These are phyloP conservation scores for Globisporangium middletonii DNA, from an alignment of 352 stramenopile genomes.

Conservation along the genomic window DNA sequence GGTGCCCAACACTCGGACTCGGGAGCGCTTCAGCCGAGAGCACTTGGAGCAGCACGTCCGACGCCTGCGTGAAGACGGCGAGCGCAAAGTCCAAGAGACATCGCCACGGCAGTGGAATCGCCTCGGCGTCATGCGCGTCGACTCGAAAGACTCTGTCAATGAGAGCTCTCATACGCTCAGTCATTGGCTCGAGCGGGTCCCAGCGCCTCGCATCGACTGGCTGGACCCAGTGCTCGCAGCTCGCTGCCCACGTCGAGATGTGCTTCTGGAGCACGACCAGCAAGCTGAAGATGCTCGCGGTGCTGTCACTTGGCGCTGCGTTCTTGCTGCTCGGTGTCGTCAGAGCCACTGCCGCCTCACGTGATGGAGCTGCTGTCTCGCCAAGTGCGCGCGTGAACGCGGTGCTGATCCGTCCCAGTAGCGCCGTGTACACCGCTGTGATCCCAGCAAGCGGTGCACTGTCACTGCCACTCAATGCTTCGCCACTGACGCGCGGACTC, in stretches of 20 bases:
- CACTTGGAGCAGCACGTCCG: constrained; percentile 27
- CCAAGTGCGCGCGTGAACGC: constrained; percentile 11
- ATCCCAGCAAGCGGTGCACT: background rate
- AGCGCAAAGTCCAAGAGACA: constrained; percentile 45
- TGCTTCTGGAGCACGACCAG: constrained; percentile 62
- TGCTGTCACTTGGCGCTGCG: background rate
- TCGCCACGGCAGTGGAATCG: constrained; percentile 30
- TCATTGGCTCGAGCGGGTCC: constrained; percentile 7
- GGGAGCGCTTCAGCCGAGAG: constrained; percentile 18
- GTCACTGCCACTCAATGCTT: background rate
- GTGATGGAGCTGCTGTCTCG: background rate
- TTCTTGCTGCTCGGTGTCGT: too few species aligned
- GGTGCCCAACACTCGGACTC: constrained; percentile 19
- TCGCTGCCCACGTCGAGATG: constrained; percentile 49
- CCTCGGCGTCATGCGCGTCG: constrained; percentile 17
- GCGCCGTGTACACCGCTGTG: constrained; percentile 8
- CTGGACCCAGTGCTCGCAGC: constrained; percentile 19
- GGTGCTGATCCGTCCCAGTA: constrained; percentile 3
- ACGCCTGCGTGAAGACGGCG: constrained; percentile 19
- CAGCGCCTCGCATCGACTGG: background rate
- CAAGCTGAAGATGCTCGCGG: constrained; percentile 10
- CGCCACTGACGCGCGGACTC: background rate
- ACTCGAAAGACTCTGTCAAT: constrained; percentile 34
- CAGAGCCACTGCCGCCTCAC: background rate
- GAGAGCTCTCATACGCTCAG: constrained; percentile 16